Percentiles rank a stretch among this genome's conserved stretches.
phyloP scores from a whole-genome alignment of 2,329 filamentous ascomycete genomes.

The Stagonosporopsis rhizophila region DNA sequence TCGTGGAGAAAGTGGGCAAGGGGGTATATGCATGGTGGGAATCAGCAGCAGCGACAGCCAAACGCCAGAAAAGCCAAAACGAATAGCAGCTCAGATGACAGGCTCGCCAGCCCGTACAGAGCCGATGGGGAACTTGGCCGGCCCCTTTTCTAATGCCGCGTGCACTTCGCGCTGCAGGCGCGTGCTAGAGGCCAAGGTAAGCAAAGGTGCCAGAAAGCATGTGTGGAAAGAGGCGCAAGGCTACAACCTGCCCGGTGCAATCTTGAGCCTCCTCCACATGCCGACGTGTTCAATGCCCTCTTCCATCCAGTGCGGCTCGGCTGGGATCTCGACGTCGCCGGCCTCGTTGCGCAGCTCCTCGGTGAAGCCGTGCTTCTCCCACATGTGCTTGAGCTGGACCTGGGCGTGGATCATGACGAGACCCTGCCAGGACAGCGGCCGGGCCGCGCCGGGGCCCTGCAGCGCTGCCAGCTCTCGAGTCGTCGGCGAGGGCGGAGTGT shows the following conservation, averaged over 20 bases:
- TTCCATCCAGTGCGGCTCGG: constrained; percentile 70
- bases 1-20: constrained; percentile 7
- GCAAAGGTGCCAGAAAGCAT: background rate
- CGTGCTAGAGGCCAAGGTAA: background rate
- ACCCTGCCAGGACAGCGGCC: constrained; percentile 69
- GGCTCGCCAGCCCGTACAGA: background rate
- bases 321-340: constrained; percentile 39
- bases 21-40: constrained; percentile 15
- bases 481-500: constrained; percentile 49
- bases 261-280: constrained; percentile 70
- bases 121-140: constrained; percentile 7
- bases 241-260: constrained; percentile 38
- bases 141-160: constrained; percentile 5
- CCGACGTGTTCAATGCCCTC: constrained; percentile 85
- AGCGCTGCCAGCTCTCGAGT: constrained; percentile 53
- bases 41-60: no score
- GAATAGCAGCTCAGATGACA: background rate
- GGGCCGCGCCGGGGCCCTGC: constrained; percentile 51
- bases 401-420: constrained; percentile 84
- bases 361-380: constrained; percentile 75
- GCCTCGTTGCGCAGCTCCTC: constrained; percentile 73
- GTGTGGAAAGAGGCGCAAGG: background rate
- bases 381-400: constrained; percentile 67
- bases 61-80: background rate
- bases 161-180: constrained; percentile 6